Percentiles rank a stretch among this genome's conserved stretches.
Conservation (phyloP, 768 basidiomycete species). For the Mycena leptocephala region DNA sequence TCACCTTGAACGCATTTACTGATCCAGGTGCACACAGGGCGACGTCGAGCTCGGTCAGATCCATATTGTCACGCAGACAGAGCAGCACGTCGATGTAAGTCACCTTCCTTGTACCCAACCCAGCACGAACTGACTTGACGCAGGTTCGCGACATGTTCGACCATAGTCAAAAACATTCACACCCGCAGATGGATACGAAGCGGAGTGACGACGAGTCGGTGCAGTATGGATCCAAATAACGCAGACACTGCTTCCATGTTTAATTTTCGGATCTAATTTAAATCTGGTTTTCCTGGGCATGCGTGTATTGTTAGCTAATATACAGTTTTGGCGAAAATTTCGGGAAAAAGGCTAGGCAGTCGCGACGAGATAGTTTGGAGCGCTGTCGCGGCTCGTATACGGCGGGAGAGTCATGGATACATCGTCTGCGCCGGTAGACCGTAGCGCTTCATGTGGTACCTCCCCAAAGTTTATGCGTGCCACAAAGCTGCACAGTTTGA, state of each 20-base stretch:
- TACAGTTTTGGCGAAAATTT: neutral
- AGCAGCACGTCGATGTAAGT: conserved; percentile 47
- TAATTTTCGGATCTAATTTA: neutral
- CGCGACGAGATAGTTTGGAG: neutral
- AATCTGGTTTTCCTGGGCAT: too few relatives aligned
- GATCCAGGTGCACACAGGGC: conserved; percentile 7
- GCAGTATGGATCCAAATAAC: conserved; percentile 9
- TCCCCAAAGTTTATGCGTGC: neutral
- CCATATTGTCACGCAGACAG: conserved; percentile 44
- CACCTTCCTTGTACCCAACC: neutral
- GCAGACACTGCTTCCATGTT: neutral
- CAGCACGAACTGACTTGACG: neutral
- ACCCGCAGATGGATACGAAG: conserved; percentile 4
- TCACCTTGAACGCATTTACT: neutral
- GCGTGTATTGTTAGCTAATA: neutral
- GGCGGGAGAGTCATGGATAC: neutral
- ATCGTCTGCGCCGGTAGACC: neutral
- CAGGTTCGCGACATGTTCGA: conserved; percentile 35
- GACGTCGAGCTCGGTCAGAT: conserved; percentile 42
- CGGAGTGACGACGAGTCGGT: conserved; percentile 25
- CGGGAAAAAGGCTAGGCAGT: neutral
- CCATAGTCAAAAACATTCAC: neutral
- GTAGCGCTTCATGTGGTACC: neutral
- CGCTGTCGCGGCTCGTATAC: neutral
- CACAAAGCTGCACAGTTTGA: neutral